phyloP scores from a whole-genome alignment of 1,284 basidiomycete genomes.

The Meripilus lineatus region DNA sequence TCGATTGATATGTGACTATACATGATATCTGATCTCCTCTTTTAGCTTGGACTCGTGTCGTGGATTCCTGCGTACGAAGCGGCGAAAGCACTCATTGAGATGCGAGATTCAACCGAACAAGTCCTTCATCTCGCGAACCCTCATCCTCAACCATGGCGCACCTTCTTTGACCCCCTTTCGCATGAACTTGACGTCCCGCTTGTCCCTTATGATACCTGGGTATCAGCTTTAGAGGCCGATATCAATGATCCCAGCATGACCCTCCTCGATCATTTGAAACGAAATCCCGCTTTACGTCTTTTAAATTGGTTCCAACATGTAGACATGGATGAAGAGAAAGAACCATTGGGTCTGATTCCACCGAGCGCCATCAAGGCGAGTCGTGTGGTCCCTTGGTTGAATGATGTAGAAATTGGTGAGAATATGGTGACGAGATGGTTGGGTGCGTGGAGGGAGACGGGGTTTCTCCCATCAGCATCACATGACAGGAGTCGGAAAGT shows the following conservation, averaged over 20 bases:
- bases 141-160: conserved; percentile 16
- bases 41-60: conserved; percentile 6
- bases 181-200: conserved; percentile 15
- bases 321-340: background rate
- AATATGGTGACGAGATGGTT: conserved; percentile 4
- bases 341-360: background rate
- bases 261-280: conserved; percentile 10
- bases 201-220: conserved; percentile 19
- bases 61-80: conserved; percentile 21
- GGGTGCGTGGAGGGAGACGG: conserved; percentile 5
- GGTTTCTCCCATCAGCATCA: conserved; percentile 8
- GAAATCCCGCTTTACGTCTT: conserved; percentile 17
- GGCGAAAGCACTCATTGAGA: conserved; percentile 13
- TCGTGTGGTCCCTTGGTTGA: background rate
- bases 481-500: too few species aligned
- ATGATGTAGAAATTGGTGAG: background rate
- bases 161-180: conserved; percentile 17
- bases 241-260: background rate
- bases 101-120: conserved; percentile 12
- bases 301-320: conserved; percentile 14
- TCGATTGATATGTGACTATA: background rate
- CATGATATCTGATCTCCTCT: background rate
- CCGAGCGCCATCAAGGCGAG: background rate
- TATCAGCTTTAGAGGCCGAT: conserved; percentile 12
- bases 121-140: conserved; percentile 27